Evolutionary conservation across 371 early-diverging fungal genomes (phyloP).

Genomic region (Gilbertella persicaria): DNA sequence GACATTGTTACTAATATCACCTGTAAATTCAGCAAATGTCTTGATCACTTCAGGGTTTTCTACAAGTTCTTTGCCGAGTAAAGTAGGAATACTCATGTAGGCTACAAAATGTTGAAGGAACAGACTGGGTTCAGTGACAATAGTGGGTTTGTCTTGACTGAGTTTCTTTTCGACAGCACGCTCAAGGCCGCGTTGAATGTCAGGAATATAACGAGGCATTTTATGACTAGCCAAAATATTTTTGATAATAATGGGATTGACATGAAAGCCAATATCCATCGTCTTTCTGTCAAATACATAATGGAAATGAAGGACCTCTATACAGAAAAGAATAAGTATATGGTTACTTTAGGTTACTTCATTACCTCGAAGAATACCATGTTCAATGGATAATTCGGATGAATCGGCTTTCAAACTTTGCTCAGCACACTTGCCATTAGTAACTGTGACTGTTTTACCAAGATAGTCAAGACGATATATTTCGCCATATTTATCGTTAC

Average conservation of each 20-base stretch:
- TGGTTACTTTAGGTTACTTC: not conserved
- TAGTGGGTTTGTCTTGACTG: conserved; percentile 5
- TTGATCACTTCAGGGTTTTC: conserved; percentile 27
- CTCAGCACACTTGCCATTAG: conserved; percentile 29
- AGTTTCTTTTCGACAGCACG: conserved; percentile 17
- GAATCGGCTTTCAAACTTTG: conserved; percentile 31
- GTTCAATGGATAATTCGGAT: conserved; percentile 26
- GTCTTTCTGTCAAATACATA: conserved; percentile 25
- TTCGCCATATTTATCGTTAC: conserved; percentile 35
- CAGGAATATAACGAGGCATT: conserved; percentile 19
- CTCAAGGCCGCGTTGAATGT: conserved; percentile 26
- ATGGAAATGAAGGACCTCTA: conserved; percentile 35
- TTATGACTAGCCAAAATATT: conserved; percentile 15
- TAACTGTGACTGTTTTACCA: conserved; percentile 27
- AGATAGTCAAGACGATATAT: conserved; percentile 26
- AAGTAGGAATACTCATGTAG: conserved; percentile 41
- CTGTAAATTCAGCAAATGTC: conserved; percentile 42
- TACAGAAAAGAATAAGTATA: not conserved
- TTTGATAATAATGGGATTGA: conserved; percentile 33
- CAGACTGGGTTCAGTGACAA: conserved; percentile 9
- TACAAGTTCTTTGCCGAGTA: conserved; percentile 33
- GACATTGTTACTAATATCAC: conserved; percentile 33
- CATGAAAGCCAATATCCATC: conserved; percentile 31
- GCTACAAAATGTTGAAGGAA: conserved; percentile 40
- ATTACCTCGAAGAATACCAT: conserved; percentile 35